Evolutionary conservation across 768 basidiomycete species (phyloP).

Genomic region (Boletus reticulatus): DNA sequence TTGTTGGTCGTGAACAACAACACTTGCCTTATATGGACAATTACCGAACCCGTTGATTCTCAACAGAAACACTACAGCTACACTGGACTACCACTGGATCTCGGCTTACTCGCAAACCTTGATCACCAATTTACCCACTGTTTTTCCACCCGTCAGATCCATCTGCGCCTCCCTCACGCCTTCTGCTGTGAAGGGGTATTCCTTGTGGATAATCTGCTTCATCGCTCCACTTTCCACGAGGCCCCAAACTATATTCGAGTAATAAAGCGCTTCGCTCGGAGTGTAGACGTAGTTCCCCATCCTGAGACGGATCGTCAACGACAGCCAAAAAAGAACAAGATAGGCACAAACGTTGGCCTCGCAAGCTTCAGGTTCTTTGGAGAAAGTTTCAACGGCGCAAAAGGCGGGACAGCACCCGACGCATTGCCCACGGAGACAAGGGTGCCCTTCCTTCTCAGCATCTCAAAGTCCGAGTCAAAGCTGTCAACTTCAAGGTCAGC

Average conservation of each 20-base stretch:
- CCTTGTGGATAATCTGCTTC: constrained; percentile 66
- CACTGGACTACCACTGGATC: not conserved
- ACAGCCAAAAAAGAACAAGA: not conserved
- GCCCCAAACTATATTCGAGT: constrained; percentile 62
- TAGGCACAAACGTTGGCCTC: constrained; percentile 62
- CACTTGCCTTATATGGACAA: constrained; percentile 16
- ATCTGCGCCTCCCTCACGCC: constrained; percentile 74
- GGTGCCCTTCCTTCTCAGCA: constrained; percentile 84
- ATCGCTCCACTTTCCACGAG: constrained; percentile 57
- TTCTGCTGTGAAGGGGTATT: constrained; percentile 83
- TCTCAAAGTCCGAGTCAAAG: constrained; percentile 76
- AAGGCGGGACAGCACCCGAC: constrained; percentile 77
- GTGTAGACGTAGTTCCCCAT: constrained; percentile 72
- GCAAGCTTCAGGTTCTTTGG: constrained; percentile 81
- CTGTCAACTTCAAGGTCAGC: constrained; percentile 33
- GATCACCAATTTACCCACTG: constrained; percentile 83
- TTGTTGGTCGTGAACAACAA: constrained; percentile 27
- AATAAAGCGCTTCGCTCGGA: constrained; percentile 66
- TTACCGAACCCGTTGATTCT: not conserved
- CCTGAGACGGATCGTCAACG: constrained; percentile 37
- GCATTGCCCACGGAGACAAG: constrained; percentile 92
- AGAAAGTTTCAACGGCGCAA: constrained; percentile 68
- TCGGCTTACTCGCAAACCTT: constrained; percentile 44
- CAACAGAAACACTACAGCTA: not conserved
- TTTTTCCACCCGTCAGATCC: constrained; percentile 75